These are phyloP conservation scores for Sabuloglossum arenarium DNA, from an alignment of 495 filamentous ascomycete species.

Conservation along the genomic window DNA sequence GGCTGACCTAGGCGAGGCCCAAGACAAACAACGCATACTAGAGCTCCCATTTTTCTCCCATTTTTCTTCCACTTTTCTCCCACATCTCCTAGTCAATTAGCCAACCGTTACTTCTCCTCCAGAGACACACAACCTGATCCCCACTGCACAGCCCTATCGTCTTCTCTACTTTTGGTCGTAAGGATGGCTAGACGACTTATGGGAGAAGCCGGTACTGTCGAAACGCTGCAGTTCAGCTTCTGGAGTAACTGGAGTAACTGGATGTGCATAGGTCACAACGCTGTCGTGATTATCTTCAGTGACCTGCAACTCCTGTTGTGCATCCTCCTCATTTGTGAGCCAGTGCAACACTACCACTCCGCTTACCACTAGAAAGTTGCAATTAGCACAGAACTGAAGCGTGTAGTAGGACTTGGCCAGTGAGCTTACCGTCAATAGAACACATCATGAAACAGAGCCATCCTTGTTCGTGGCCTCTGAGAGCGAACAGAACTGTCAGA, in stretches of 20 bases:
- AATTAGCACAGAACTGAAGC: background rate
- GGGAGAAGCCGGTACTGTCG: background rate
- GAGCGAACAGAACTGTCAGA: slow-evolving; percentile 10
- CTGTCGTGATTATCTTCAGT: background rate
- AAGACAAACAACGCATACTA: background rate
- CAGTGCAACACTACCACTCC: background rate
- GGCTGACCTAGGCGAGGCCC: background rate
- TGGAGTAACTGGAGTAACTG: background rate
- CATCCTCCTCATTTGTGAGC: background rate
- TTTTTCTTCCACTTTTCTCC: too few relatives aligned
- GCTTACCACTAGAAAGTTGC: background rate
- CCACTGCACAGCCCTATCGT: background rate
- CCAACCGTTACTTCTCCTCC: background rate
- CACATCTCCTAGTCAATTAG: background rate
- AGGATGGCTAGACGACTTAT: background rate
- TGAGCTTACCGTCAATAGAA: slow-evolving; percentile 17
- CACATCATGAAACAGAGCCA: slow-evolving; percentile 21
- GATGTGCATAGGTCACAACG: background rate
- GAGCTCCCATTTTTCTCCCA: too few relatives aligned
- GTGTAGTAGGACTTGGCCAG: background rate
- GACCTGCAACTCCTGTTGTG: background rate
- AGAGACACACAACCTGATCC: too few relatives aligned
- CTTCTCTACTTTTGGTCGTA: background rate
- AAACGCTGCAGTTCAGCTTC: background rate
- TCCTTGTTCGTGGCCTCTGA: slow-evolving; percentile 14